Conservation (phyloP, 208 protist species). For the Acanthamoeba castellanii region DNA sequence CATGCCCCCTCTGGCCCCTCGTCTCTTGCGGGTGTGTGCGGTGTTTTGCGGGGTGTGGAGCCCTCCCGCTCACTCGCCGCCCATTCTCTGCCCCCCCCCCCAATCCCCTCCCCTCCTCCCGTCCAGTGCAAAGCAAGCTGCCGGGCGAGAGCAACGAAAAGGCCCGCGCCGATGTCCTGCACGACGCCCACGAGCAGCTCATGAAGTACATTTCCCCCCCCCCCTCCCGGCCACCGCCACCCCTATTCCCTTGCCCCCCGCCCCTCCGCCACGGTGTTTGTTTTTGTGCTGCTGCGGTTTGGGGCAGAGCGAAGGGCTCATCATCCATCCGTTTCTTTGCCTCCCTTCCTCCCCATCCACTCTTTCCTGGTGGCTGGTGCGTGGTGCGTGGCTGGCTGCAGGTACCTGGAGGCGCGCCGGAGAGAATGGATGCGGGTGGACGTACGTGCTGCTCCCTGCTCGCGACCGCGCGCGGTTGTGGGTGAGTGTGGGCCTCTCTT, state of each 20-base stretch:
- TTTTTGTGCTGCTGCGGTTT: neutral
- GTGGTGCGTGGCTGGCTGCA: neutral
- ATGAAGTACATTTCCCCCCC: neutral
- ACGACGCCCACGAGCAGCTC: neutral
- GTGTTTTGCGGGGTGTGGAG: too few relatives aligned
- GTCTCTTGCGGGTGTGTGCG: neutral
- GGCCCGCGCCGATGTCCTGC: neutral
- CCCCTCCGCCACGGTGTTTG: too few relatives aligned
- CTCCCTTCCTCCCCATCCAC: too few relatives aligned
- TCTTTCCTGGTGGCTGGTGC: too few relatives aligned
- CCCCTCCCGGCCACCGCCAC: too few relatives aligned
- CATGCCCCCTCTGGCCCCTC: too few relatives aligned
- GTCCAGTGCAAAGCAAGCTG: neutral
- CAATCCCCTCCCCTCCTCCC: neutral
- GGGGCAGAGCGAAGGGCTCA: too few relatives aligned
- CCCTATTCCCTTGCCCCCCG: too few relatives aligned
- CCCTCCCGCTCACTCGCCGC: neutral
- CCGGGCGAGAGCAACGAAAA: neutral
- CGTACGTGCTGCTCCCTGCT: neutral
- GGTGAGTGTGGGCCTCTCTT: too few relatives aligned
- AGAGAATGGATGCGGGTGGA: slow-evolving; percentile 10
- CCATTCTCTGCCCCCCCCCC: neutral
- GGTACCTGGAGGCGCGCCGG: neutral
- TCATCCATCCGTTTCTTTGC: too few relatives aligned
- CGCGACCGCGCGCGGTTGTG: too few relatives aligned